Conservation (phyloP, 2,329 filamentous ascomycete genomes). For the Fusarium praegraminearum region DNA sequence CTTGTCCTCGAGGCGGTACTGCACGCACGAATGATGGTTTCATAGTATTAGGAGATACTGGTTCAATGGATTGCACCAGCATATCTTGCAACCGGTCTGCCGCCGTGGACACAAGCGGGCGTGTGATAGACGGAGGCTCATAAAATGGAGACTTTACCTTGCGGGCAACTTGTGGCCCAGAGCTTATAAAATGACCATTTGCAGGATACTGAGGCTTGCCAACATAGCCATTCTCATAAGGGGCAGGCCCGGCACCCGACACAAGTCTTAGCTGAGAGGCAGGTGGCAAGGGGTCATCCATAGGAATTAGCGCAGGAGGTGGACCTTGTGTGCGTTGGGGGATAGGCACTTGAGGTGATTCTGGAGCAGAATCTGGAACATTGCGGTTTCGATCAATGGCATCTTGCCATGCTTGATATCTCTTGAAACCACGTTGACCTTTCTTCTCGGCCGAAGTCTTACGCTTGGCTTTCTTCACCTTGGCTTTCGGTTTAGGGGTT, state of each 20-base stretch:
- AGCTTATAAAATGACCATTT: constrained; percentile 33
- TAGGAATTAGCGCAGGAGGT: constrained; percentile 15
- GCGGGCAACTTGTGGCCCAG: constrained; percentile 36
- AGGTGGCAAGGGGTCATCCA: constrained; percentile 33
- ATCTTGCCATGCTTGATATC: constrained; percentile 60
- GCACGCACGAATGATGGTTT: constrained; percentile 53
- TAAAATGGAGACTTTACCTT: constrained; percentile 47
- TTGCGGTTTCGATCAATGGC: constrained; percentile 50
- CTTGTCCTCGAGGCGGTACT: constrained; percentile 48
- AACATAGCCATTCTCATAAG: constrained; percentile 48
- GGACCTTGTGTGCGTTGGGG: constrained; percentile 27
- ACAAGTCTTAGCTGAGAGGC: constrained; percentile 38
- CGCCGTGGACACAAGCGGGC: constrained; percentile 34
- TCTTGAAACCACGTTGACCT: constrained; percentile 60
- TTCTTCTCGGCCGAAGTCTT: constrained; percentile 49
- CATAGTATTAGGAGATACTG: constrained; percentile 54
- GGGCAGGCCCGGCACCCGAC: constrained; percentile 39
- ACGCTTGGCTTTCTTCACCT: constrained; percentile 48
- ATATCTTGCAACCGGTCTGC: constrained; percentile 54
- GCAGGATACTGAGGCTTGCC: constrained; percentile 38
- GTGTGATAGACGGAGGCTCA: constrained; percentile 38
- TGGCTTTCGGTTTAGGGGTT: constrained; percentile 41
- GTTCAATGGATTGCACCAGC: constrained; percentile 62
- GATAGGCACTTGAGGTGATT: constrained; percentile 25
- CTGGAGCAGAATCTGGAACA: constrained; percentile 17